phyloP scores from a whole-genome alignment of 352 stramenopile species.

The Aphanomyces stellatus region DNA sequence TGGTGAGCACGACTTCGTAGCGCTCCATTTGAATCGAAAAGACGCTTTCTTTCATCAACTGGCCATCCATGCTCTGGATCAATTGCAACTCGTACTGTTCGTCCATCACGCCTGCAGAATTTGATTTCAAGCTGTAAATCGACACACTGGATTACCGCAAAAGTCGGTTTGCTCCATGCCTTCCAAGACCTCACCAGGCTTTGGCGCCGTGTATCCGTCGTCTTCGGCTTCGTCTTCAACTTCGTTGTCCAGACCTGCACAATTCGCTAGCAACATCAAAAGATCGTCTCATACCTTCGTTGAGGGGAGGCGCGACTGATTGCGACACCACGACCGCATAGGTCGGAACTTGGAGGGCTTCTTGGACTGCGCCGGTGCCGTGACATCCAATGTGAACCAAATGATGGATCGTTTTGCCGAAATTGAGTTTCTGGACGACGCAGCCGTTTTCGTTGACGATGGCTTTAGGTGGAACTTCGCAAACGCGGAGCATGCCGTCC shows the following conservation, averaged over 20 bases:
- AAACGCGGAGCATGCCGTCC: conserved; percentile 62
- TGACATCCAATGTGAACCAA: conserved; percentile 70
- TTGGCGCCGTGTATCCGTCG: conserved; percentile 19
- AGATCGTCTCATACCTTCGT: conserved; percentile 6
- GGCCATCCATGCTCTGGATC: conserved; percentile 69
- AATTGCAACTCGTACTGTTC: conserved; percentile 78
- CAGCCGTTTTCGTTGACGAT: conserved; percentile 62
- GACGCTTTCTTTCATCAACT: conserved; percentile 61
- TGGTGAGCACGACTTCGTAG: conserved; percentile 73
- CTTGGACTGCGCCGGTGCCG: conserved; percentile 62
- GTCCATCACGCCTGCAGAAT: conserved; percentile 27
- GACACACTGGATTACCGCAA: too few relatives aligned
- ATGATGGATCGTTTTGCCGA: conserved; percentile 67
- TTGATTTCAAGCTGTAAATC: too few relatives aligned
- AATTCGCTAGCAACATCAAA: background rate
- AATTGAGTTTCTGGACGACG: conserved; percentile 70
- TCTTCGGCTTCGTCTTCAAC: conserved; percentile 20
- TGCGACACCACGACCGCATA: conserved; percentile 50
- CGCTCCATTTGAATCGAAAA: conserved; percentile 80
- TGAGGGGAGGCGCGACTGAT: background rate
- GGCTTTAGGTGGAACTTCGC: conserved; percentile 66
- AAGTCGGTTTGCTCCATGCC: background rate
- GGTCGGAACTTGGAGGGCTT: conserved; percentile 64
- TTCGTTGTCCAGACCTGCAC: conserved; percentile 45
- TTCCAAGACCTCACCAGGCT: conserved; percentile 13